phyloP scores from a whole-genome alignment of 306 rosid species.

The Morella rubra region DNA sequence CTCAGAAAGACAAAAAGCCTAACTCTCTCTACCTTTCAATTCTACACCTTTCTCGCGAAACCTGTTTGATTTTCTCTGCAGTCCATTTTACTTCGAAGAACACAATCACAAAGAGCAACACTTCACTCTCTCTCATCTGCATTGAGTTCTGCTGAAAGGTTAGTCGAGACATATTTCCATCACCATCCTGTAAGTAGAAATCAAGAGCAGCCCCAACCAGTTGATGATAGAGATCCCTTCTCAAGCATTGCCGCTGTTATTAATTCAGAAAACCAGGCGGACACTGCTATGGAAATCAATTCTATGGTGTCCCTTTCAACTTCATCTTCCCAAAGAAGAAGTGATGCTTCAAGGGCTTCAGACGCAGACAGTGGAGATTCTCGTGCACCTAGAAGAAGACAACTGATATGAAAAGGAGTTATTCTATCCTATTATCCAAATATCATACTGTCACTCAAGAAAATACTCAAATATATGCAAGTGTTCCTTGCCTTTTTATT shows the following conservation, averaged over 20 bases:
- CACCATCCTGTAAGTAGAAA: slow-evolving; percentile 48
- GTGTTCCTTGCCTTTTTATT: slow-evolving; percentile 44
- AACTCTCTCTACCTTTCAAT: too few relatives aligned
- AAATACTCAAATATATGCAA: slow-evolving; percentile 46
- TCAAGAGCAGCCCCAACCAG: slow-evolving; percentile 70
- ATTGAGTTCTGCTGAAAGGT: slow-evolving; percentile 62
- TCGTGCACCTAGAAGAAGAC: slow-evolving; percentile 80
- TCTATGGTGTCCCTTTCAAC: slow-evolving; percentile 78
- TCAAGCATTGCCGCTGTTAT: slow-evolving; percentile 91
- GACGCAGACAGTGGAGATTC: slow-evolving; percentile 95
- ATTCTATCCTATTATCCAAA: slow-evolving; percentile 37
- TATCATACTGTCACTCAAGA: slow-evolving; percentile 37
- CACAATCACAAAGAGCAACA: slow-evolving; percentile 59
- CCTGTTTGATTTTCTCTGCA: too few relatives aligned
- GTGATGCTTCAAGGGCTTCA: slow-evolving; percentile 66
- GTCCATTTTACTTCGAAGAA: slow-evolving; percentile 50
- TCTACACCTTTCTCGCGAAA: too few relatives aligned
- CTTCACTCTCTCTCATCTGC: slow-evolving; percentile 61
- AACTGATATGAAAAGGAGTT: slow-evolving; percentile 55
- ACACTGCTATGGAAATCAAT: slow-evolving; percentile 86
- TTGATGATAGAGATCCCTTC: slow-evolving; percentile 84
- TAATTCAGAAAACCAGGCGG: slow-evolving; percentile 82
- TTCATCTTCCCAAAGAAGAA: slow-evolving; percentile 88
- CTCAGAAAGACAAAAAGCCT: too few relatives aligned
- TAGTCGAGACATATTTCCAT: slow-evolving; percentile 63